Base-by-base conservation (phyloP, 2,329 filamentous ascomycete species). In the Cladosporium velox region DNA sequence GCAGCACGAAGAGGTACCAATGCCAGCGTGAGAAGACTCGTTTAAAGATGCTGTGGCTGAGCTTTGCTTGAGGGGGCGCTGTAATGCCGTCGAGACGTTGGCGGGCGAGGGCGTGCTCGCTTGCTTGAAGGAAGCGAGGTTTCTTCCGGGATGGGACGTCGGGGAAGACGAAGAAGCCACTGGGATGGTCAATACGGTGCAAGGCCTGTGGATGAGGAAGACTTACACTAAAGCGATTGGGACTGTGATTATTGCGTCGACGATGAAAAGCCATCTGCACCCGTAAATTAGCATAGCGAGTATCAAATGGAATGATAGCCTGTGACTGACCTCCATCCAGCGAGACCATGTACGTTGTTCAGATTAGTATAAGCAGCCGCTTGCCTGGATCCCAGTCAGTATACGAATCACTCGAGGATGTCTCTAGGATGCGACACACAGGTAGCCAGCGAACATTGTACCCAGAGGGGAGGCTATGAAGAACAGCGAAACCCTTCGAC, bases 381-480 rank as follows among this genome's bases (percentile, higher is more conserved):
- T 30, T 54, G 51, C 8, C 51, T 54, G 26, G 3, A 18, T 28
- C 11, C 74, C 78, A 0, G 70, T 75, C 63, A 80, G 77, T 51
- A 82, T 30, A 6, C 28, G 4, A 30, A 30, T 30, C 28, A 30
- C 28, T 30, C 28, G 6, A 6, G 28, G 28, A 30, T 79, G 7
- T 84, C 26, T 11, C 11, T 7, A 24, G 2, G 47, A 49, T 3
- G 3, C 85, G 0, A 83, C 85, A 72, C 88, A 86, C 64, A 89
- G 83, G 73, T 88, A 87, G 0, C 87, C 87, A 14, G 84, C 83
- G 59, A 89, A 86, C 82, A 89, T 85, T 0, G 84, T 87, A 0
- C 86, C 87, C 0, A 85, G 85, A 1, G 88, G 78, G 0, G 86
- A 86, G 1, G 84, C 86, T 1, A 85, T 82, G 1, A 86, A 87